Evolutionary conservation across 371 early-diverging fungal genomes (phyloP), one percentile per base, ranked within the genome.

Genomic region (Mucor sp.): DNA sequence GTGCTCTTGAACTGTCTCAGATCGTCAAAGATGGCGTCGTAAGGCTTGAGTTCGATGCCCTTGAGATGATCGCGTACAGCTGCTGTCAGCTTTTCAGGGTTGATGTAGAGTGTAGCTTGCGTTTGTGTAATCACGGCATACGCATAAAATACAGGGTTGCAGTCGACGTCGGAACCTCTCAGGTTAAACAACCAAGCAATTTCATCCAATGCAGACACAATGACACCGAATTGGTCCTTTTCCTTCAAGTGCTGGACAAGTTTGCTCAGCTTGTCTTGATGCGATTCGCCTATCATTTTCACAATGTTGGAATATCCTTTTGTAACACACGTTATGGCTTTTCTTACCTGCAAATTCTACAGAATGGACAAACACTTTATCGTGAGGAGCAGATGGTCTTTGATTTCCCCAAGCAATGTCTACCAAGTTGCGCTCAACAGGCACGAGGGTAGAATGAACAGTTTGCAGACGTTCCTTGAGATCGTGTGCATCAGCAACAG

Each of bases 121-220:
- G 85, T 78, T 56, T 76, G 70, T 14, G 97, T 92, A 32, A 99
- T 79, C 21, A 94, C 66, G 6, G 94, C 88, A 76, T 97, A 99
- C 4, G 98, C 81, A 76, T 95, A 98, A 80, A 99, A 99, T 9
- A 99, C 96, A 1, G 99, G 99, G 79, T 99, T 99, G 84, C 93
- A 99, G 32, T 87, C 85, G 58, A 99, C 94, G 77, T 99, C 99
- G 8, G 88, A 91, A n/a, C 99, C 99, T 68, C 99, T 91, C 69
- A 99, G 81, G 76, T 99, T 99, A 74, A 97, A 94, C 58, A 99
- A 80, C 99, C 99, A 97, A 23, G 95, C 95, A 61, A 95, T 86
- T 77, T 97, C 99, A 80, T 97, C 98, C 63, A 96, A 83, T 5
- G 91, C 95, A 15, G 94, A 88, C 4, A 96, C 89, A 19, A 93